Base-by-base conservation (phyloP, 305 asterid genomes). In the Nicotiana rustica region DNA sequence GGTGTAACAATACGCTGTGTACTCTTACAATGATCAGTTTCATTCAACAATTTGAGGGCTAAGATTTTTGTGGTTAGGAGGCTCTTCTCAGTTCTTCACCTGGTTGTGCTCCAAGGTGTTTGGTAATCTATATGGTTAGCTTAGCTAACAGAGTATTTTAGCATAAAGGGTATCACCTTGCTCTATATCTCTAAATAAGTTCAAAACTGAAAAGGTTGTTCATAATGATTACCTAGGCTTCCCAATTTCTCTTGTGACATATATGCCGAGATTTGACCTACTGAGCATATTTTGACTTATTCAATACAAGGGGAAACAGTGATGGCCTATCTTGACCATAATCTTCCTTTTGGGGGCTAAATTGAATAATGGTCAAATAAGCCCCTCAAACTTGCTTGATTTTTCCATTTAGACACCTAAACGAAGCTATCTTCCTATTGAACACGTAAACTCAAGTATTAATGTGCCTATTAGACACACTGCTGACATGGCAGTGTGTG, bases 51-150 rank as follows among this genome's bases (percentile, higher is more conserved):
- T 64, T 64, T 64, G 69, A 25, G 47, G 47, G 38, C 69, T 6
- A 8, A 13, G 67, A 61, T 61, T 61, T 31, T 19, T 61, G 67
- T 7, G 67, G 31, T 25, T 62, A 64, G 38, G 69, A 64, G 69
- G 69, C 69, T 64, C n/a, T 10, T 25, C 13, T 10, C n/a, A 5
- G 69, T 25, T 64, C 38, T 25, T 12, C 69, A 64, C 36, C 69
- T 64, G 17, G 69, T 29, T 64, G 13, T 64, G 69, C 38, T 61
- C 69, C 69, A 64, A 64, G 31, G 69, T 64, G n/a, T 25, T 64
- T 64, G 35, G 9, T 25, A 25, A 64, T 64, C 69, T 64, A 64
- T 64, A 64, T 25, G 9, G 2, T 64, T 64, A 25, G 38, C 69
- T 25, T 25, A 64, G 69, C 69, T 64, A 25, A 12, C 69, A 12